These are phyloP conservation scores for Harringtonia lauricola DNA, from an alignment of 2,329 filamentous ascomycete species.

Conservation along the genomic window DNA sequence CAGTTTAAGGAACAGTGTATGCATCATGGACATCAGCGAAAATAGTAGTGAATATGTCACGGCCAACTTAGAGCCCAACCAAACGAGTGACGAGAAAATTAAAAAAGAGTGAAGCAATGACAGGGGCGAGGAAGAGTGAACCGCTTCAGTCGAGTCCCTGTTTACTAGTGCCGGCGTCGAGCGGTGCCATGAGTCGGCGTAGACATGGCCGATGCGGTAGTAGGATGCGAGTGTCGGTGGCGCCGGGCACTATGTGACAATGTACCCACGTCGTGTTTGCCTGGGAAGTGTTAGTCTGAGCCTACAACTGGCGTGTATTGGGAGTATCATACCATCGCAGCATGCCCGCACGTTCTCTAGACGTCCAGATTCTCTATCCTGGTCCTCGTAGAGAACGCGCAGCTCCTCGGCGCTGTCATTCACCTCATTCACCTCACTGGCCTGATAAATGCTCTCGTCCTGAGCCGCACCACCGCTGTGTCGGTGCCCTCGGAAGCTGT, in stretches of 20 bases:
- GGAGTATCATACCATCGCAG: slow-evolving; percentile 94
- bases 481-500: slow-evolving; percentile 34
- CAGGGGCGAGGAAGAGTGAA: not conserved
- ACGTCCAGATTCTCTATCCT: slow-evolving; percentile 65
- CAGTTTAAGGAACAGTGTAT: not conserved
- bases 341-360: slow-evolving; percentile 94
- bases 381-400: slow-evolving; percentile 64
- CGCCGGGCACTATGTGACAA: slow-evolving; percentile 25
- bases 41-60: not conserved
- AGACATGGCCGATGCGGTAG: slow-evolving; percentile 2
- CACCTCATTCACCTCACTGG: slow-evolving; percentile 54
- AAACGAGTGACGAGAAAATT: not conserved
- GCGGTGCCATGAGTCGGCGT: slow-evolving; percentile 9
- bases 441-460: slow-evolving; percentile 30
- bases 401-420: slow-evolving; percentile 78
- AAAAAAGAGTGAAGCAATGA: not conserved
- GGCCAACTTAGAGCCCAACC: not conserved
- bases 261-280: slow-evolving; percentile 63
- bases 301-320: too few species aligned
- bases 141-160: not conserved
- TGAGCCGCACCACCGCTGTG: slow-evolving; percentile 21
- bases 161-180: slow-evolving; percentile 5
- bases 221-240: slow-evolving; percentile 10
- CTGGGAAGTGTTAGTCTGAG: slow-evolving; percentile 27
- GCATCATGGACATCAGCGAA: slow-evolving; percentile 1